Base-by-base conservation (phyloP, 371 early-diverging fungal genomes). In the Actinomortierella wolfii region DNA sequence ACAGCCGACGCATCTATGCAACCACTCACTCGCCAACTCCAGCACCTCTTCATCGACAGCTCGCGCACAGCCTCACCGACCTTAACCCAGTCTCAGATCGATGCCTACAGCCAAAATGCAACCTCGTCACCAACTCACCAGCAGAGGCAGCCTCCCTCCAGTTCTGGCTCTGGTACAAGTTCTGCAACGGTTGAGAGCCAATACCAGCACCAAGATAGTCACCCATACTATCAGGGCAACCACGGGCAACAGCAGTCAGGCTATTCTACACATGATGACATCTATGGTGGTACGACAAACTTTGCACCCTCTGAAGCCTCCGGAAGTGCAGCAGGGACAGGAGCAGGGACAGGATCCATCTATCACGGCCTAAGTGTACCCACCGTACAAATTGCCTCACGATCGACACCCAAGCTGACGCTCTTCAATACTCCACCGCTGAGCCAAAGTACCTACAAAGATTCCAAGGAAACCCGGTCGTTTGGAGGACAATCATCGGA, bases 381-480 rank as follows among this genome's bases (percentile, higher is more conserved):
- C 17, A 25, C 66, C 14, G 59, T 15, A 8, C 73, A 71, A 17
- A 44, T 59, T 20, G 75, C 66, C 0, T 74, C 70, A 41, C 45
- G 75, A 48, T 68, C 75, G 3, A 68, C 75, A 4, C 69, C 70
- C 21, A 74, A 69, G 51, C 59, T 68, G 21, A 54, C 75, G 3
- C 69, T 68, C 42, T 58, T 58, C 50, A 54, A 61, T 1, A 65
- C 68, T 24, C 20, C 39, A 39, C 51, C 70, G 3, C 54, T 57
- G n/a, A 47, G 55, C 2, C 75, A 74, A 20, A 54, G 61, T 44
- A 46, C 58, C 26, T 61, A 63, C 43, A 74, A 41, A 24, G 68
- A 68, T 26, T 69, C 68, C 43, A 69, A 69, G 50, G 75, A 74
- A 51, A 68, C 70, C 17, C 70, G 69, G 5, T 74, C 75, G 8